Evolutionary conservation across 768 basidiomycete genomes (phyloP), one percentile per base, ranked within the genome.

Genomic region (Suillus lakei): DNA sequence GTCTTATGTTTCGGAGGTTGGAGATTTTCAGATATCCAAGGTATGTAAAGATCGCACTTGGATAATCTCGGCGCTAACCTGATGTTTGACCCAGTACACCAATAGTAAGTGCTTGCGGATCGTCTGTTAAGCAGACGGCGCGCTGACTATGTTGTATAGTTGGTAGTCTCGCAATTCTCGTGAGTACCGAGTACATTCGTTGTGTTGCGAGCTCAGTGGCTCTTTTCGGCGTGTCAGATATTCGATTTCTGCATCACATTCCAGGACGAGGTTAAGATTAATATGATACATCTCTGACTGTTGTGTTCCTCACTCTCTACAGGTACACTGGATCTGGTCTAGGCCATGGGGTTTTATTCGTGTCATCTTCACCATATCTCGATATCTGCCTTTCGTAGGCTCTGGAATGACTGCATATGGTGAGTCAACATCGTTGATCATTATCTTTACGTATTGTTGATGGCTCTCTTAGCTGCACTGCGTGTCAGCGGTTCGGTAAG

Each of bases 251-350:
- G 36, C 26, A 67, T 67, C 59, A 67, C 66, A 12, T 50, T 67
- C 28, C 30, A 67, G 32, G 56, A 62, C 13, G 66, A 67, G 56
- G 66, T 65, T 15, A 30, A 32, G 28, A 51, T 34, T 18, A 21
- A n/a, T 16, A 12, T 39, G 36, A 32, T 38, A 15, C 48, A 8
- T 51, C 43, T 5, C 26, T 28, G 44, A 39, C 23, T 32, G 9
- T 26, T 6, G 16, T 28, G 30, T 56, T 39, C 1, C 23, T 30
- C 28, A 36, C 56, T 16, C 54, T 21, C 7, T 50, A 16, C 23
- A 72, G 71, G 70, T 34, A 21, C 64, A 38, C n/a, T 72, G 62
- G 66, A 59, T 71, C 3, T 72, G 70, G 71, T 60, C 66, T 5
- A 65, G 68, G n/a, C 44, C 16, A 16, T 72, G 71, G 70, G 64